A percentile compares a stretch with the other conserved stretches of the same genome.
These are phyloP conservation scores for Paragyromitra xinjiangensis DNA, from an alignment of 495 filamentous ascomycete species.

Conservation along the genomic window DNA sequence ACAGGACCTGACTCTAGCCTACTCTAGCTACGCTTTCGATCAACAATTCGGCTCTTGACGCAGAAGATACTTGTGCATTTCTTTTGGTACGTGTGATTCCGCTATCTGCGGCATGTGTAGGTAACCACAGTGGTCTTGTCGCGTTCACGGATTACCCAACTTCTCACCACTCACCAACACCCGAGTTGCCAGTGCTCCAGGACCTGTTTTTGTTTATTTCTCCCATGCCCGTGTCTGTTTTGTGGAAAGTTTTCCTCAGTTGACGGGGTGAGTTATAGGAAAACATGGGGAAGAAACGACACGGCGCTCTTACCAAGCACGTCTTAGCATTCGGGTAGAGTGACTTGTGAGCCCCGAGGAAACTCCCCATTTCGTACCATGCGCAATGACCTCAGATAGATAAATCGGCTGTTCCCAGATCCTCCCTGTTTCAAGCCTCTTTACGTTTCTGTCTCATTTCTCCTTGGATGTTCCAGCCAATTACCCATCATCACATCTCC, in stretches of 20 bases:
- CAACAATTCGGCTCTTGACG: neutral
- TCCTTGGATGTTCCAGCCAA: conserved; percentile 27
- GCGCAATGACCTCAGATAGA: conserved; percentile 46
- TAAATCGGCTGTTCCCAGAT: conserved; percentile 29
- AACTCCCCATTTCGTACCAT: conserved; percentile 9
- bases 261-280: conserved; percentile 8
- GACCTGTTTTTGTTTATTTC: conserved; percentile 31
- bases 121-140: neutral
- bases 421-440: conserved; percentile 35
- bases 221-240: conserved; percentile 23
- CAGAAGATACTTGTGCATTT: neutral
- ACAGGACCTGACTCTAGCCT: neutral
- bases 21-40: neutral
- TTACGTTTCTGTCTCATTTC: conserved; percentile 29
- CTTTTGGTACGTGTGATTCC: neutral
- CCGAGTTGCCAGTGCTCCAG: neutral
- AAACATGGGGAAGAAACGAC: neutral
- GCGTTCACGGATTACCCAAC: conserved; percentile 31
- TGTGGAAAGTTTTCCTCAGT: conserved; percentile 22
- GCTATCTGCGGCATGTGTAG: neutral
- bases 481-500: conserved; percentile 22
- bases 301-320: conserved; percentile 35
- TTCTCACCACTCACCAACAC: neutral
- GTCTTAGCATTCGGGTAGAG: conserved; percentile 17
- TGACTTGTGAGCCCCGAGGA: neutral